Percentiles rank a stretch among this genome's conserved stretches.
These are phyloP conservation scores for Neurospora sp. DNA, from an alignment of 495 filamentous ascomycete genomes.

Conservation along the genomic window DNA sequence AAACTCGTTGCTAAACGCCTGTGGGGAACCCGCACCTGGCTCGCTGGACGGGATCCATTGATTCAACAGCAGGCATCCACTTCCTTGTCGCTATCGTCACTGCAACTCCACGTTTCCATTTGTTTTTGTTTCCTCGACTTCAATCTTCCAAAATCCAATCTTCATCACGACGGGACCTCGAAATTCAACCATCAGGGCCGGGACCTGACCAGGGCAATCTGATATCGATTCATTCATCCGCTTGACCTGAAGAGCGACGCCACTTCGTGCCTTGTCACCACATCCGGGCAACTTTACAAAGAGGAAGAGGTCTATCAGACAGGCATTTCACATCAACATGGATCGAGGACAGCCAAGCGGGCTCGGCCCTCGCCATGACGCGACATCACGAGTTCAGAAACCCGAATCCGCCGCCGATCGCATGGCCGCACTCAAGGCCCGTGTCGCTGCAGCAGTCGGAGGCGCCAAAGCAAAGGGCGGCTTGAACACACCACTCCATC, in stretches of 20 bases:
- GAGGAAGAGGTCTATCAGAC: not conserved
- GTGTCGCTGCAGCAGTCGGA: constrained; percentile 66
- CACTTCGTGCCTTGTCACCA: not conserved
- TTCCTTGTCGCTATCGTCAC: not conserved
- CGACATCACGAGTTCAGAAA: constrained; percentile 39
- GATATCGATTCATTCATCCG: not conserved
- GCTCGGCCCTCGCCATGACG: constrained; percentile 43
- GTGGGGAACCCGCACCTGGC: constrained; percentile 7
- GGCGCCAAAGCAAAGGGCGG: constrained; percentile 57
- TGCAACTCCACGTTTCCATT: not conserved
- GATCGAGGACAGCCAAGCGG: constrained; percentile 33
- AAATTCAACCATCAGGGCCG: not conserved
- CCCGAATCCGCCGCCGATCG: constrained; percentile 41
- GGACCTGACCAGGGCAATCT: not conserved
- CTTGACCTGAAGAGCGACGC: not conserved
- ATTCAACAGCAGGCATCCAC: not conserved
- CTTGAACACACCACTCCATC: constrained; percentile 82
- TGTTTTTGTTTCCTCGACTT: not conserved
- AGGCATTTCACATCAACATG: constrained; percentile 16
- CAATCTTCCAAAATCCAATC: not conserved
- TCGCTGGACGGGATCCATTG: not conserved
- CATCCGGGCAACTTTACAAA: not conserved
- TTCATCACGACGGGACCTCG: not conserved
- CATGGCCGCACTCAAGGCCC: constrained; percentile 67
- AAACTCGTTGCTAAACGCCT: constrained; percentile 1